These are phyloP conservation scores for Leccinum incarnatum DNA, from an alignment of 768 basidiomycete genomes.

Conservation along the genomic window DNA sequence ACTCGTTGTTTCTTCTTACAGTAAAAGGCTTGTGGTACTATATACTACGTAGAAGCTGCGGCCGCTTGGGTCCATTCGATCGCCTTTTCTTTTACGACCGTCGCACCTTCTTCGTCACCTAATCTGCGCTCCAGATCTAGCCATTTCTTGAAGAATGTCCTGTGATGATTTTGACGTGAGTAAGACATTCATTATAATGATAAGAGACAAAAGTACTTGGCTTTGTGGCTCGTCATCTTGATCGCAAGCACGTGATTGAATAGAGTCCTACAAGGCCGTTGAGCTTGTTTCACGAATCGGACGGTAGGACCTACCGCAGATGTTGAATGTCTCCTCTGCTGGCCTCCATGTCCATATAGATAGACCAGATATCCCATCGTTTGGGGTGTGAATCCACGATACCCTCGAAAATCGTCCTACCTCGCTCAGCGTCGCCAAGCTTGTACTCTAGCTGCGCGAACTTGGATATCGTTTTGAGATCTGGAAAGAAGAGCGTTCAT, in stretches of 20 bases:
- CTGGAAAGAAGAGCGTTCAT: slow-evolving; percentile 39
- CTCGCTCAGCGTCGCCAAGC: slow-evolving; percentile 89
- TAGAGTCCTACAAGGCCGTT: slow-evolving; percentile 55
- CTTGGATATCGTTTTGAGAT: slow-evolving; percentile 92
- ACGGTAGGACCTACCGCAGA: slow-evolving; percentile 50
- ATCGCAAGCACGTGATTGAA: slow-evolving; percentile 79
- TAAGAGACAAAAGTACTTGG: slow-evolving; percentile 66
- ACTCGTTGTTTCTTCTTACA: slow-evolving; percentile 35
- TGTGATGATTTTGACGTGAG: slow-evolving; percentile 31
- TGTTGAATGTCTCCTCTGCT: slow-evolving; percentile 75
- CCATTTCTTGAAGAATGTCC: slow-evolving; percentile 98
- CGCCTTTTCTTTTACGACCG: slow-evolving; percentile 82
- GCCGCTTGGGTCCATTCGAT: slow-evolving; percentile 86
- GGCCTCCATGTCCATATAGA: slow-evolving; percentile 97
- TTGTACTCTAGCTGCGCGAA: slow-evolving; percentile 97
- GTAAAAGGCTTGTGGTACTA: slow-evolving; percentile 13
- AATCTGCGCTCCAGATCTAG: slow-evolving; percentile 80
- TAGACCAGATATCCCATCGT: slow-evolving; percentile 91
- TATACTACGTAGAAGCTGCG: slow-evolving; percentile 18
- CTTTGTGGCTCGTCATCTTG: slow-evolving; percentile 94
- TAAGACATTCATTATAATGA: background rate
- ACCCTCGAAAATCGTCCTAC: slow-evolving; percentile 94
- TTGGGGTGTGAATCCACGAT: slow-evolving; percentile 95
- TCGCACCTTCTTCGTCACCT: slow-evolving; percentile 83
- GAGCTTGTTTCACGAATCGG: background rate